Conservation (phyloP, 1,139 yeast genomes). For the Trichomonascaceae sp. region DNA sequence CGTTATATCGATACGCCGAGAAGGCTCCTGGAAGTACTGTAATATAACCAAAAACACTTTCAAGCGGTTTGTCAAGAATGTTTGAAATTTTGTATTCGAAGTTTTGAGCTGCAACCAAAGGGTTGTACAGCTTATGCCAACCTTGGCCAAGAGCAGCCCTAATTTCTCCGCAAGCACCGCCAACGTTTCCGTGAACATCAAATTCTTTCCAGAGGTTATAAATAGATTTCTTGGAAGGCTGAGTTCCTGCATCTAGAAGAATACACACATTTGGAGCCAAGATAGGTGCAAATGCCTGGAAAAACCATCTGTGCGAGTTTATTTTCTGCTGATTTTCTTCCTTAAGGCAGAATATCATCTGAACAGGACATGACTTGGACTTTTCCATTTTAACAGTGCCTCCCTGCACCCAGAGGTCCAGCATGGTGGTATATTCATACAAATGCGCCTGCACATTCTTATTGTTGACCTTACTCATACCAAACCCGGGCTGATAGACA, state of each 20-base stretch:
- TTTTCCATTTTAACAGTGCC: slow-evolving; percentile 49
- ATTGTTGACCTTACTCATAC: slow-evolving; percentile 69
- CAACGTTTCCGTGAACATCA: slow-evolving; percentile 61
- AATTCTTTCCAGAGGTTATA: slow-evolving; percentile 72
- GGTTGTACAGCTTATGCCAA: slow-evolving; percentile 52
- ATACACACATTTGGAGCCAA: slow-evolving; percentile 65
- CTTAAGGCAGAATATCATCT: slow-evolving; percentile 68
- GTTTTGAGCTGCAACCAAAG: slow-evolving; percentile 91
- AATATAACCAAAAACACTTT: slow-evolving; percentile 87
- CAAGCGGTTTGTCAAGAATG: slow-evolving; percentile 90
- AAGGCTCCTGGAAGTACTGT: slow-evolving; percentile 94
- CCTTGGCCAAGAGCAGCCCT: slow-evolving; percentile 60
- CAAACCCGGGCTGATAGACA: slow-evolving; percentile 75
- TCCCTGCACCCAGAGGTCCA: slow-evolving; percentile 61
- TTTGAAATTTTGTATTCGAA: slow-evolving; percentile 96
- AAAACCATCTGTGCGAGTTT: slow-evolving; percentile 81
- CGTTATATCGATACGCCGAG: slow-evolving; percentile 78
- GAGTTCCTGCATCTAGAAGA: slow-evolving; percentile 74
- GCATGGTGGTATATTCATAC: slow-evolving; percentile 74
- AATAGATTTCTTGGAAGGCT: slow-evolving; percentile 65
- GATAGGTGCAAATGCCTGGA: slow-evolving; percentile 71
- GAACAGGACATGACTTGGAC: slow-evolving; percentile 62
- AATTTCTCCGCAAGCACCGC: slow-evolving; percentile 87
- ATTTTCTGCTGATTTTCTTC: slow-evolving; percentile 71
- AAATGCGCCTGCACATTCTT: slow-evolving; percentile 64